Evolutionary conservation across 2,329 filamentous ascomycete species (phyloP).

Genomic region (Colletotrichum gigasporum): DNA sequence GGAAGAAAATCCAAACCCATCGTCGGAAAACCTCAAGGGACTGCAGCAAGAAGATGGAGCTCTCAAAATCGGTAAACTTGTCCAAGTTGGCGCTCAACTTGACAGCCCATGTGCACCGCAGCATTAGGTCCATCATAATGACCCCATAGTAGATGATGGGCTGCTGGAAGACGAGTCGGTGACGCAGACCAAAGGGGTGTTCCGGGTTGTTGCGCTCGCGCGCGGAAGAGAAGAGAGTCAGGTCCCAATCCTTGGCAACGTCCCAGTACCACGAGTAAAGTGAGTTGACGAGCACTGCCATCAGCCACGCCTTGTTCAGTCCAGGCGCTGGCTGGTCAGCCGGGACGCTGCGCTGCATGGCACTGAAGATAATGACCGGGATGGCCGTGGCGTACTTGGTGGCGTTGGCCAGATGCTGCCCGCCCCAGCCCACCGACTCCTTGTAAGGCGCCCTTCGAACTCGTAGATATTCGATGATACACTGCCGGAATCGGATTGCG

Average conservation of each 20-base stretch:
- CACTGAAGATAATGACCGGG: constrained; percentile 85
- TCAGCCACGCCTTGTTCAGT: constrained; percentile 71
- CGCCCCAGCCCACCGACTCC: constrained; percentile 75
- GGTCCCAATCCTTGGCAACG: constrained; percentile 94
- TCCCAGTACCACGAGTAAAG: constrained; percentile 99
- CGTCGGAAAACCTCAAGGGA: constrained; percentile 85
- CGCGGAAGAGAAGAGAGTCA: constrained; percentile 77
- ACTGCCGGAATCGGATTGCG: constrained; percentile 89
- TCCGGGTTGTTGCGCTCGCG: constrained; percentile 68
- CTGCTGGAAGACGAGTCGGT: constrained; percentile 76
- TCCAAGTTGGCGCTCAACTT: constrained; percentile 86
- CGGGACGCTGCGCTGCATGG: constrained; percentile 73
- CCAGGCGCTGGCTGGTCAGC: constrained; percentile 46
- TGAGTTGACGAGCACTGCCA: constrained; percentile 82
- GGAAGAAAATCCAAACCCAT: constrained; percentile 98
- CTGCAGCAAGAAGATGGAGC: constrained; percentile 88
- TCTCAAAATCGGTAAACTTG: constrained; percentile 86
- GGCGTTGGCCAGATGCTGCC: constrained; percentile 91
- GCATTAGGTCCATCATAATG: constrained; percentile 78
- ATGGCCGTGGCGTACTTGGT: constrained; percentile 95
- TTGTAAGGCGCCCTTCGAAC: constrained; percentile 68
- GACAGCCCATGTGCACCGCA: constrained; percentile 91
- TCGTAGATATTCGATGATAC: constrained; percentile 85
- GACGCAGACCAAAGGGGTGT: constrained; percentile 81
- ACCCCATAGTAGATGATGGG: constrained; percentile 84